These are phyloP conservation scores for Sutorius eximius DNA, from an alignment of 1,284 basidiomycete species.

Conservation along the genomic window DNA sequence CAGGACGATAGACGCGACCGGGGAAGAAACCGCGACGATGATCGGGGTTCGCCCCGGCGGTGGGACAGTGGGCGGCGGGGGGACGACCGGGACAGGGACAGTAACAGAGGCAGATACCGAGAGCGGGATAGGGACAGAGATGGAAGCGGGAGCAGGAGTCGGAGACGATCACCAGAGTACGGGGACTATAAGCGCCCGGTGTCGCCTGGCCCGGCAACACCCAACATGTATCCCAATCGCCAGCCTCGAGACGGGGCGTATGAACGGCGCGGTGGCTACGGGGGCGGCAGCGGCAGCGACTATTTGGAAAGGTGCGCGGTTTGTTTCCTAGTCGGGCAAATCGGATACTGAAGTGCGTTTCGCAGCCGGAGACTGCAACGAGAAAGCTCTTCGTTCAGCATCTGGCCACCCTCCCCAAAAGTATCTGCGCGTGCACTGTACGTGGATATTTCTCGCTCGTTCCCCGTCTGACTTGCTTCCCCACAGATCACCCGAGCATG, in stretches of 20 bases:
- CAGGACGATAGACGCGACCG: slow-evolving; percentile 7
- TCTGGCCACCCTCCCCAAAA: slow-evolving; percentile 89
- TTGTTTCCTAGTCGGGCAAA: not conserved
- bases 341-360: slow-evolving; percentile 1
- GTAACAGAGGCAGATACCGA: slow-evolving; percentile 12
- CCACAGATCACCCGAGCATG: slow-evolving; percentile 52
- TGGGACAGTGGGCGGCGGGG: slow-evolving; percentile 6
- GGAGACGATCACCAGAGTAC: slow-evolving; percentile 30
- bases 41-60: slow-evolving; percentile 16
- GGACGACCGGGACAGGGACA: slow-evolving; percentile 10
- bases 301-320: slow-evolving; percentile 41
- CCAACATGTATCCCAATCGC: slow-evolving; percentile 44
- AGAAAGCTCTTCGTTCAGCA: slow-evolving; percentile 58
- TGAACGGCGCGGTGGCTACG: slow-evolving; percentile 27
- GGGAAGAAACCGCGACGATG: slow-evolving; percentile 10
- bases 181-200: slow-evolving; percentile 31
- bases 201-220: slow-evolving; percentile 20
- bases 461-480: slow-evolving; percentile 3
- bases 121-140: slow-evolving; percentile 16
- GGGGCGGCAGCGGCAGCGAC: slow-evolving; percentile 31
- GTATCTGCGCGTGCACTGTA: slow-evolving; percentile 59
- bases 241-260: slow-evolving; percentile 16
- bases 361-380: slow-evolving; percentile 75
- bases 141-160: slow-evolving; percentile 18
- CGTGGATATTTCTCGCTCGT: slow-evolving; percentile 29